Evolutionary conservation across 1,284 basidiomycete species (phyloP), one percentile per base, ranked within the genome.

Genomic region (Fistulina hepatica): DNA sequence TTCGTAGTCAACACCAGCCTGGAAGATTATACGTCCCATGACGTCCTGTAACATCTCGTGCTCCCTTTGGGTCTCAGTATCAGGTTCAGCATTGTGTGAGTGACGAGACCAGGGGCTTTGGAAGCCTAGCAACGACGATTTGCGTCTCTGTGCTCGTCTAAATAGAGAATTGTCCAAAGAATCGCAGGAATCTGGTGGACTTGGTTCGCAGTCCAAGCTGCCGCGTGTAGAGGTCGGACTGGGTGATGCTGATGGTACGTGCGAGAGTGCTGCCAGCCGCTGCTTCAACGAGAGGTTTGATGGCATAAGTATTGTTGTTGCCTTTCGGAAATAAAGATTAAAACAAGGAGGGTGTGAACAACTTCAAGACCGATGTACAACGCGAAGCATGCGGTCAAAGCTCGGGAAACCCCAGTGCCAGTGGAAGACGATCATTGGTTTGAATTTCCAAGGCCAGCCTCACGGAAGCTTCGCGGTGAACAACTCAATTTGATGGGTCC

Each of bases 1-100:
- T 57, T 89, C 85, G 50, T 75, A 88, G 59, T 90, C 86, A 39
- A 90, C 81, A 2, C 86, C 85, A 25, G 86, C 85, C 53, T 89
- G 86, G 48, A 84, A 88, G 36, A 90, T 84, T 59, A 89, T 64
- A 52, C 64, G 73, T 23, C 61, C 55, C 60, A 89, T 73, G 24
- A 81, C 71, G 13, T 78, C 69, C 51, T 82, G 73, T 12, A 81
- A 57, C 41, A 60, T 60, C 36, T 69, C 71, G 42, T 52, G 55
- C 26, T 61, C 65, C 42, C 57, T 52, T 3, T 47, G 44, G 34
- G 32, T 22, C 25, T 54, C 54, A 33, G 34, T 13, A 31, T 41
- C 15, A 9, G 42, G 34, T 5, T 38, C 41, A 42, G 47, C 40
- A 31, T 39, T 44, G 20, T 36, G 26, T n/a, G n/a, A n/a, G 10